phyloP scores from a whole-genome alignment of 1,284 basidiomycete genomes.

The Gymnopus androsaceus region DNA sequence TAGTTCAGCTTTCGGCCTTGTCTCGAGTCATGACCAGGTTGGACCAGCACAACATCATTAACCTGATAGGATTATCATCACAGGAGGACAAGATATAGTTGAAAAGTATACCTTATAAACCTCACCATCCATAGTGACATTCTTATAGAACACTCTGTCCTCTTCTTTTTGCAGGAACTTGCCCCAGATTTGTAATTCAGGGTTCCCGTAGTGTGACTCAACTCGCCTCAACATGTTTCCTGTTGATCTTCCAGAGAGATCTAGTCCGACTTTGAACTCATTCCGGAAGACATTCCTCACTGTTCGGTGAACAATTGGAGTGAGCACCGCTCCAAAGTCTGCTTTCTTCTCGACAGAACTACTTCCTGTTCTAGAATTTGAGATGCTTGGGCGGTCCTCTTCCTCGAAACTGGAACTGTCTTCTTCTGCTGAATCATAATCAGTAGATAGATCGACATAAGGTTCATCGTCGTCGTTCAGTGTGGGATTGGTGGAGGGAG shows the following conservation, averaged over 20 bases:
- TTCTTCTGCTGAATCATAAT: neutral
- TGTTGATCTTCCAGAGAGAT: neutral
- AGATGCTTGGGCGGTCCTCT: neutral
- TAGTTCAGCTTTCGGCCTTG: constrained; percentile 17
- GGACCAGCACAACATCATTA: constrained; percentile 63
- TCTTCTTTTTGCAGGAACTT: constrained; percentile 20
- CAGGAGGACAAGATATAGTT: neutral
- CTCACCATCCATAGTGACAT: constrained; percentile 55
- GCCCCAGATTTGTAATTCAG: constrained; percentile 53
- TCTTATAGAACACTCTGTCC: constrained; percentile 39
- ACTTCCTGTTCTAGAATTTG: neutral
- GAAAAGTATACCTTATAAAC: constrained; percentile 47
- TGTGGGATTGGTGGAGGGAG: neutral
- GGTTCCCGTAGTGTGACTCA: constrained; percentile 45
- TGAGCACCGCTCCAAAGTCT: too few relatives aligned
- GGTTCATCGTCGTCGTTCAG: neutral
- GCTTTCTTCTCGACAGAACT: neutral
- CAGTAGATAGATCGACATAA: too few relatives aligned
- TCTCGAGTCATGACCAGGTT: constrained; percentile 49
- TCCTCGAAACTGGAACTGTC: neutral
- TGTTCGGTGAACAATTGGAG: neutral
- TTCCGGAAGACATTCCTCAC: neutral
- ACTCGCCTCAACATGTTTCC: neutral
- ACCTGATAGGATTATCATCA: constrained; percentile 37
- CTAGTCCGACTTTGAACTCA: neutral